phyloP scores from a whole-genome alignment of 176 grass and related monocot genomes.

The Bothriochloa decipiens region DNA sequence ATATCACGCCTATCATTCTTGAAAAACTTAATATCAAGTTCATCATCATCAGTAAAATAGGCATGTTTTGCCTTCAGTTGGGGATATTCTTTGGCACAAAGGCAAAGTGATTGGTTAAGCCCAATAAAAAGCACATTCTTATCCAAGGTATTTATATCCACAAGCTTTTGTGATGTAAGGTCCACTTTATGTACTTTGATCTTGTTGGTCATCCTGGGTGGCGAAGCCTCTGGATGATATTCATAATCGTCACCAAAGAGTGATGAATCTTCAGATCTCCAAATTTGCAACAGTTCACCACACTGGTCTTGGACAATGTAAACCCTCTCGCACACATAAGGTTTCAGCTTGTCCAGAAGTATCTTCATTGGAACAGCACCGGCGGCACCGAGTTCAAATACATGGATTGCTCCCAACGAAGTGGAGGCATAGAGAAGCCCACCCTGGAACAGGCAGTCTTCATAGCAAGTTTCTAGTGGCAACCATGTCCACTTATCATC shows the following conservation, averaged over 20 bases:
- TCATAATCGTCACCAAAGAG: too few relatives aligned
- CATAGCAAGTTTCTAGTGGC: background rate
- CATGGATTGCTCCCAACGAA: background rate
- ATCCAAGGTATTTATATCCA: background rate
- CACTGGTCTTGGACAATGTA: background rate
- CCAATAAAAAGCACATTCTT: background rate
- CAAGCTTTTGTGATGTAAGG: background rate
- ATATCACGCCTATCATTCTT: background rate
- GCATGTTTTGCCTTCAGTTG: background rate
- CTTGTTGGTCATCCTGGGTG: background rate
- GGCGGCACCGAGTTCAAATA: background rate
- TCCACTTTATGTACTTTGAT: background rate
- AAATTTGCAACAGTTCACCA: background rate
- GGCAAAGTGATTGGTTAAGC: background rate
- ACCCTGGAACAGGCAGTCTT: background rate
- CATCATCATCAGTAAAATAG: slow-evolving; percentile 15
- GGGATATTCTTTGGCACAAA: background rate
- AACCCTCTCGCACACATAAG: background rate
- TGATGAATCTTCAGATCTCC: too few relatives aligned
- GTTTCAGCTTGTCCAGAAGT: too few relatives aligned
- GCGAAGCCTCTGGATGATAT: background rate
- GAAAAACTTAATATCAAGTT: background rate
- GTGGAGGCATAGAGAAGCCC: background rate
- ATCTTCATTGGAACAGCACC: background rate
- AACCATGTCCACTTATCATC: background rate